phyloP scores from a whole-genome alignment of 805 yeast genomes.

The Yarrowia sp. region DNA sequence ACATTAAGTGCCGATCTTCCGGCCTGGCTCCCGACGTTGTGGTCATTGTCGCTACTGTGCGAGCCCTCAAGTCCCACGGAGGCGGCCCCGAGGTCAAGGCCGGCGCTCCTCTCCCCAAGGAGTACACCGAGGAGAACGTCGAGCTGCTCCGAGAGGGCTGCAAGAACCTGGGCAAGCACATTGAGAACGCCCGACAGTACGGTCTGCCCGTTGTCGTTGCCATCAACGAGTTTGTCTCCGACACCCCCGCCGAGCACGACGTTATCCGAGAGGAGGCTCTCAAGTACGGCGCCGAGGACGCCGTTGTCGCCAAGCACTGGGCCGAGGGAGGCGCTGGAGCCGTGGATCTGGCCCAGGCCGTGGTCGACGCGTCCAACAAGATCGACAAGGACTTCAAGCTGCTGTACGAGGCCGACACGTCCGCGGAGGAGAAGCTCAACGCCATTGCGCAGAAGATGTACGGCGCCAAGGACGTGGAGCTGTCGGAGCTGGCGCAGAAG shows the following conservation, averaged over 20 bases:
- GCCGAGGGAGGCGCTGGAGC: constrained; percentile 95
- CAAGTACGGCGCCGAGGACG: constrained; percentile 88
- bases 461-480: constrained; percentile 84
- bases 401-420: constrained; percentile 60
- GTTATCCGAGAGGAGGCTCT: constrained; percentile 75
- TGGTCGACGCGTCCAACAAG: constrained; percentile 62
- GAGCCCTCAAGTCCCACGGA: constrained; percentile 94
- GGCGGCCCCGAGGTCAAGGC: constrained; percentile 97
- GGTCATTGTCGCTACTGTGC: constrained; percentile 91
- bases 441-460: constrained; percentile 85
- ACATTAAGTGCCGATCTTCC: constrained; percentile 93
- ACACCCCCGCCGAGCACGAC: constrained; percentile 74
- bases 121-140: constrained; percentile 76
- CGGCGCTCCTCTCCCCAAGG: constrained; percentile 81
- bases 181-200: constrained; percentile 76
- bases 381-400: constrained; percentile 53
- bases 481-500: constrained; percentile 74
- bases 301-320: constrained; percentile 91
- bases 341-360: constrained; percentile 75
- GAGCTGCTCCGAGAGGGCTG: constrained; percentile 77
- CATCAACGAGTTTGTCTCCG: constrained; percentile 81
- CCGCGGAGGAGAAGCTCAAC: constrained; percentile 77
- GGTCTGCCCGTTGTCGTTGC: constrained; percentile 95
- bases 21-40: constrained; percentile 87
- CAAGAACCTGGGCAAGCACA: constrained; percentile 87